Evolutionary conservation across 108 stramenopile species (phyloP), one percentile per base, ranked within the genome.

Genomic region (Seminavis robusta): DNA sequence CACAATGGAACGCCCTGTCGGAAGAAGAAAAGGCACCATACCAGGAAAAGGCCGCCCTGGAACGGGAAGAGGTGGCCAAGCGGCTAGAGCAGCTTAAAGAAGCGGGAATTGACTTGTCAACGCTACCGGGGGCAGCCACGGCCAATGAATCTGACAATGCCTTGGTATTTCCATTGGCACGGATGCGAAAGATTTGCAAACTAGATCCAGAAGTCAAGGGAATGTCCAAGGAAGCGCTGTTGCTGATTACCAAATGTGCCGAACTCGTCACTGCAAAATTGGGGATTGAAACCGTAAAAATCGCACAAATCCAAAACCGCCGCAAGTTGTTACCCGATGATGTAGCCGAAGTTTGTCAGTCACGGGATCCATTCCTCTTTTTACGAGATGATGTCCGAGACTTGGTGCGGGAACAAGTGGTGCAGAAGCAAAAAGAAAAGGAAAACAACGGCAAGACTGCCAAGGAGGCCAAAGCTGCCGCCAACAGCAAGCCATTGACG

Each of bases 121-220:
- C 47, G 49, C 49, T 39, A 27, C 34, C 38, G 52, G 36, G 40
- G 32, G 4, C 26, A 29, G 42, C 17, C 0, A 2, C 45, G 4
- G 29, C 39, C 17, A 26, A 42, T 27, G 28, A 34, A 23, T 57
- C 48, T 33, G 38, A n/a, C 52, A 32, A 53, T 2, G 42, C 39
- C 9, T 17, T 44, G 28, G 21, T 31, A 4, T 71, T 87, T 61
- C 92, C 95, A 6, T 46, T 86, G 11, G 90, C 80, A 8, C 76
- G 91, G 9, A 77, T 93, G 46, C 83, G 86, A n/a, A 92, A 88
- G 52, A 92, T 93, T 44, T 77, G 84, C 62, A 88, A 87, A 63
- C 56, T 94, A 25, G 95, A 96, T 74, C 80, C 86, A 0, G 92
- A 96, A 39, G 86, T 94, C 15, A 71, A 70, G 20, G 75, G 76